These are phyloP conservation scores for Russula lepida DNA, from an alignment of 768 basidiomycete species.

Conservation along the genomic window DNA sequence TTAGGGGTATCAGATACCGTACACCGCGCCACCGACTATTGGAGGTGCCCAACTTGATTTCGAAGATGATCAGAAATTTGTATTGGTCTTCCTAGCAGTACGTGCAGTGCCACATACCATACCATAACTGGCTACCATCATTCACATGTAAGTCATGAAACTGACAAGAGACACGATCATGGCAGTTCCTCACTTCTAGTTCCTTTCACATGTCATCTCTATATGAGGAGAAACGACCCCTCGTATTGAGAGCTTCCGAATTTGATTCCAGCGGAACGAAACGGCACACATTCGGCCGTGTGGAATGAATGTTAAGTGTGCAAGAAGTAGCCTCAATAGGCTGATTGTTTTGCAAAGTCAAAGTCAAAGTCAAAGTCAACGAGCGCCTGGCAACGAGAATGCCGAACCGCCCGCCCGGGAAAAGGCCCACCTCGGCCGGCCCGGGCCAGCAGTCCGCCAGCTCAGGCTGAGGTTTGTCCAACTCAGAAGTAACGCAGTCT, in stretches of 20 bases:
- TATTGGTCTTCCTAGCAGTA: background rate
- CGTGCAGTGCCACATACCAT: background rate
- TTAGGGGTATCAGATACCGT: background rate
- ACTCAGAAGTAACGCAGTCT: conserved; percentile 15
- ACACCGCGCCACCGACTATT: background rate
- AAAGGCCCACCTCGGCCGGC: too few species aligned
- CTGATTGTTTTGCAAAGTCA: background rate
- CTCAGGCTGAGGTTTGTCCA: too few species aligned
- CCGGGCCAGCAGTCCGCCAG: too few species aligned
- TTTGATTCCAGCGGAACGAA: conserved; percentile 12
- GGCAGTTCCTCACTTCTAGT: background rate
- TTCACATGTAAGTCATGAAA: background rate
- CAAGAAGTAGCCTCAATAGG: conserved; percentile 11
- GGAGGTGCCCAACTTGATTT: background rate
- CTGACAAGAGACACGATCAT: too few species aligned
- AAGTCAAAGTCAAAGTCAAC: too few species aligned
- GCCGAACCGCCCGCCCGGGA: too few species aligned
- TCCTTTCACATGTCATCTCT: background rate
- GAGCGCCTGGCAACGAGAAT: too few species aligned
- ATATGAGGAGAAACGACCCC: conserved; percentile 13
- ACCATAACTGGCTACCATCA: background rate
- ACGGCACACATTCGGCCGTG: conserved; percentile 15
- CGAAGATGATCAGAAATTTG: background rate
- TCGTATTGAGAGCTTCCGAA: conserved; percentile 11
- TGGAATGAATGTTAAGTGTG: conserved; percentile 10